Evolutionary conservation across 2,329 filamentous ascomycete species (phyloP), one percentile per base, ranked within the genome.

Genomic region (Microcyclospora pomicola): DNA sequence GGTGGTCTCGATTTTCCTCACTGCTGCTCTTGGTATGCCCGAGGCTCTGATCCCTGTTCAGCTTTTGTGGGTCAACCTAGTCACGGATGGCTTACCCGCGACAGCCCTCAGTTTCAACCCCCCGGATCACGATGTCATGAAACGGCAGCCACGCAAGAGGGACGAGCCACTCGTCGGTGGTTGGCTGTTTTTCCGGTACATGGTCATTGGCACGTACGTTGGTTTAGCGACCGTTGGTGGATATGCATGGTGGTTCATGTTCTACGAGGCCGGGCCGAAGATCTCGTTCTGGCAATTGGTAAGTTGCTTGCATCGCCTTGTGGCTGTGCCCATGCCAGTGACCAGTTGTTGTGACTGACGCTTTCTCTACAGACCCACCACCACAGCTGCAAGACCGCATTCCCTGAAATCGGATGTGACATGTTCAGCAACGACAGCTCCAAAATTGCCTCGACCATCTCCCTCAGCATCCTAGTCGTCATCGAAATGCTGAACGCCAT

Each of bases 221-320:
- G 91, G 91, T 57, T 70, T 85, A 31, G 91, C 91, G 38, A 98
- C 91, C 3, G 92, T 98, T 14, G 86, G 81, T 55, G 91, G 92
- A 33, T 98, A 98, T 58, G 88, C 85, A n/a, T 98, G 91, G 91
- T 98, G 86, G 84, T 98, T 96, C 70, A 87, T 98, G 81, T 94
- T 82, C 69, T 88, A 96, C 66, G 65, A 77, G 7, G 76, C 79
- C 49, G 91, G 91, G 1, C 91, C 91, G 15, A 83, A 93, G 60
- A 93, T 98, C 62, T 77, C 70, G 45, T 94, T 96, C 67, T 81
- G 73, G 60, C 84, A 98, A 59, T 69, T 98, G 49, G 69, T 73
- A 62, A 61, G 67, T 60, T 15, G 27, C 19, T n/a, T 5, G 19
- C 19, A 24, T 24, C 4, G 19, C 19, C 19, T 7, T 24, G 19